Base-by-base conservation (phyloP, 2,329 filamentous ascomycete species). In the Xylaria hypoxylon region DNA sequence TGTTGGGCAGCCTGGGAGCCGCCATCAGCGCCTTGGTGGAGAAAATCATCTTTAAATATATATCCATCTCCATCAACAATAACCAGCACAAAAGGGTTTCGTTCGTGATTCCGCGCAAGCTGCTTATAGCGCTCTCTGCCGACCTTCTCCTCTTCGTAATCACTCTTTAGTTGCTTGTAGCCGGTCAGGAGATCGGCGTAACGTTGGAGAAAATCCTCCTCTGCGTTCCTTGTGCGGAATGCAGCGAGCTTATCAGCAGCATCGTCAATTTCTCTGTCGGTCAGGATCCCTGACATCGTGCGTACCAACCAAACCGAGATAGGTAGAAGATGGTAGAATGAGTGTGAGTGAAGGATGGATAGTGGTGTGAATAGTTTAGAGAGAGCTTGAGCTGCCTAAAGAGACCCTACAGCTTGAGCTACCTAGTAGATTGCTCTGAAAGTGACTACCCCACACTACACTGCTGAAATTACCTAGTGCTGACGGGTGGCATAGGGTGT, bases 1-100 rank as follows among this genome's bases (percentile, higher is more conserved):
- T 84, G 77, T 3, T 83, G 81, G 2, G 87, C 87, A 19, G 87
- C 87, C 59, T 77, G 80, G 60, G 83, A 81, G 3, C 88, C 88
- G 15, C 88, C 88, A 2, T 86, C 81, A 47, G 81, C 80, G 1
- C 83, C 82, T 5, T 79, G 79, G 48, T 76, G 77, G 56, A 87
- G 73, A 8, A 86, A 78, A 33, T 79, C 76, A 45, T 87, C 84
- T 38, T 84, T 80, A 72, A 88, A 86, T n/a, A 80, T 67, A 62
- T 89, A 89, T 53, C 85, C 86, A 75, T 90, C 87, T 22, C 87
- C 88, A 63, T 90, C 88, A 13, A 90, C 78, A 0, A 90, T 78
- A 6, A 90, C 84, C 2, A 90, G 79, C 1, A 87, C 86, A 70
- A 89, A 90, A 0, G 87, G 84, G 67, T 86, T 86, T 22, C 84